Evolutionary conservation across 1,284 basidiomycete species (phyloP).

Genomic region (Ceratobasidium theobromae): DNA sequence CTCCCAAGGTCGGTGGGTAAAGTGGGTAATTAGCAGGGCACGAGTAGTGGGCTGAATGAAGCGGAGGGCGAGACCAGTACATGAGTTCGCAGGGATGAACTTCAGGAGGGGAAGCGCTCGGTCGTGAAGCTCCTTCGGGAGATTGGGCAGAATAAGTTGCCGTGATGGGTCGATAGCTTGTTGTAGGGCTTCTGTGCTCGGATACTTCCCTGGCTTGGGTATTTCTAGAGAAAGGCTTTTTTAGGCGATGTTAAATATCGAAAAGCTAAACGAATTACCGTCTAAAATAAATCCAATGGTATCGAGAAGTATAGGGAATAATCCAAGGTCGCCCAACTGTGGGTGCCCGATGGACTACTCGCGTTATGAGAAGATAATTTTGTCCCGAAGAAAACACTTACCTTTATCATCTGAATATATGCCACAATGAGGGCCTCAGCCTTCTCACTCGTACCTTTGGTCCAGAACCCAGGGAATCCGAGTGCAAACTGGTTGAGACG

Average conservation of each 20-base stretch:
- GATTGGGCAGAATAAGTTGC: constrained; percentile 54
- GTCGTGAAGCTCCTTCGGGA: constrained; percentile 56
- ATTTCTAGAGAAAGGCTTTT: constrained; percentile 53
- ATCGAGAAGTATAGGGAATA: constrained; percentile 68
- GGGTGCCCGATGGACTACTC: constrained; percentile 54
- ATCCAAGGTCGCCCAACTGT: constrained; percentile 52
- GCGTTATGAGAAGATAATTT: constrained; percentile 29
- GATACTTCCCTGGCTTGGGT: constrained; percentile 56
- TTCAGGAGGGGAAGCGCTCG: constrained; percentile 52
- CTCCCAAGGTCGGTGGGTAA: constrained; percentile 65
- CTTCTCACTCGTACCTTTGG: constrained; percentile 51
- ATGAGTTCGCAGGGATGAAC: constrained; percentile 6
- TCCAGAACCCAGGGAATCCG: constrained; percentile 63
- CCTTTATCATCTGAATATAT: constrained; percentile 58
- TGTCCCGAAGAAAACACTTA: constrained; percentile 44
- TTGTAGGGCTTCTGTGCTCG: constrained; percentile 57
- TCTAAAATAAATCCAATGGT: constrained; percentile 71
- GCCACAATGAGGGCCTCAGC: constrained; percentile 50
- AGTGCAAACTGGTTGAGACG: constrained; percentile 72
- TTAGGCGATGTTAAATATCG: not conserved
- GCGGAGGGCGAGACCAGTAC: constrained; percentile 40
- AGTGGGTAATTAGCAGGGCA: not conserved
- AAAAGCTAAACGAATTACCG: constrained; percentile 50
- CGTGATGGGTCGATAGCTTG: constrained; percentile 58
- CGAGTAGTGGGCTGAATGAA: constrained; percentile 56